phyloP scores from a whole-genome alignment of 164 flowering plant genomes.

The Macadamia tetraphylla region DNA sequence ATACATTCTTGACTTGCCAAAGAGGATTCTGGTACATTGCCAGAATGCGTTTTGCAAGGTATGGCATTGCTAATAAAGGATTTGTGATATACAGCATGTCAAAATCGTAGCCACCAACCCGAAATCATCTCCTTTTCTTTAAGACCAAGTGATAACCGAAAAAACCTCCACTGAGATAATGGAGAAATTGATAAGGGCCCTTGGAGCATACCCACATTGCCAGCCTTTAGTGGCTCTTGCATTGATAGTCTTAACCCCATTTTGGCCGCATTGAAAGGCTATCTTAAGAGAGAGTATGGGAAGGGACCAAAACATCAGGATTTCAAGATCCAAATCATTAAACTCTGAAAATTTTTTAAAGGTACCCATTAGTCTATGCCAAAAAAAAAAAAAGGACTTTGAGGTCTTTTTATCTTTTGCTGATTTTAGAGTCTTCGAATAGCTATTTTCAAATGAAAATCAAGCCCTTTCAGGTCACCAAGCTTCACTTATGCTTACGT shows the following conservation, averaged over 20 bases:
- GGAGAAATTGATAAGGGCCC: conserved; percentile 29
- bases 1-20: conserved; percentile 79
- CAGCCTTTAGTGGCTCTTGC: conserved; percentile 24
- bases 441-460: too few relatives aligned
- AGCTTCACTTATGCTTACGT: too few relatives aligned
- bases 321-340: not conserved
- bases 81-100: conserved; percentile 84
- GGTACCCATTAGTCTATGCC: not conserved
- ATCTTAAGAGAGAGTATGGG: not conserved
- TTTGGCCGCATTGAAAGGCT: conserved; percentile 9
- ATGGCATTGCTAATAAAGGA: conserved; percentile 70
- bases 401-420: not conserved
- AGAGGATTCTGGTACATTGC: conserved; percentile 81
- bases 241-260: conserved; percentile 46
- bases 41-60: conserved; percentile 72
- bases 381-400: not conserved
- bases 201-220: conserved; percentile 11
- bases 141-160: conserved; percentile 66
- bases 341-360: not conserved
- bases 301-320: conserved; percentile 13
- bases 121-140: conserved; percentile 64
- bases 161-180: conserved; percentile 33
- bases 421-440: too few relatives aligned
- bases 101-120: conserved; percentile 78
- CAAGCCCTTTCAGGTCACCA: too few relatives aligned